Base-by-base conservation (phyloP, 2,329 filamentous ascomycete species). In the Cytospora chrysosperma region DNA sequence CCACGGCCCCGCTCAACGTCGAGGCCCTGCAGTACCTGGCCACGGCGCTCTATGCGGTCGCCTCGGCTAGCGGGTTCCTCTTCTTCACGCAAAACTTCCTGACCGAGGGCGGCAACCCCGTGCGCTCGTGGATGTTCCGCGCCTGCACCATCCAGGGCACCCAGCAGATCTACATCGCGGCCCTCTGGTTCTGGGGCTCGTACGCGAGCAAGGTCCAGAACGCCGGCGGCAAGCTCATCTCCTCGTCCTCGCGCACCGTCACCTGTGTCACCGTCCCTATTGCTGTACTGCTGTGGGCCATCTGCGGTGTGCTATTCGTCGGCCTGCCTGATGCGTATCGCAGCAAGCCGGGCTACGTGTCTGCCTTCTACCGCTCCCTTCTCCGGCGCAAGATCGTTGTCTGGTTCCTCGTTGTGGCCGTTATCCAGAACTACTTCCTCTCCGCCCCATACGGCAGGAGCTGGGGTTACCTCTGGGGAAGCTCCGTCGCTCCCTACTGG, bases 61-160 rank as follows among this genome's bases (percentile, higher is more conserved):
- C 86, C 7, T 87, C 87, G 7, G 81, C 85, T 10, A 85, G 83
- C 49, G 87, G 87, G 15, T 85, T 83, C 0, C 78, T 90, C 63
- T 88, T 85, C 76, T 90, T 90, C 69, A 82, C 86, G 2, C 79
- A 88, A 56, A 89, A 89, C 72, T 89, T 88, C 69, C 86, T 86
- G 62, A 83, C 85, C 68, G 85, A 88, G 43, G 64, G 64, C 13
- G 85, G 85, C 54, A 82, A 84, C 1, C 85, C 87, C 8, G 82
- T 88, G 51, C 86, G 84, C 71, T 79, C 85, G 40, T 90, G 88
- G 87, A 85, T 88, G 27, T 88, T 87, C 75, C 83, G 87, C 62
- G 87, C 88, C n/a, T 87, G 86, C 69, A 74, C 85, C 15, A 87
- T 90, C 56, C 86, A 89, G 71, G 87, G 87, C 47, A 87, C 85